A percentile compares a stretch with the other conserved stretches of the same genome.
Conservation (phyloP, 306 rosid species). For the Rosa persica region DNA sequence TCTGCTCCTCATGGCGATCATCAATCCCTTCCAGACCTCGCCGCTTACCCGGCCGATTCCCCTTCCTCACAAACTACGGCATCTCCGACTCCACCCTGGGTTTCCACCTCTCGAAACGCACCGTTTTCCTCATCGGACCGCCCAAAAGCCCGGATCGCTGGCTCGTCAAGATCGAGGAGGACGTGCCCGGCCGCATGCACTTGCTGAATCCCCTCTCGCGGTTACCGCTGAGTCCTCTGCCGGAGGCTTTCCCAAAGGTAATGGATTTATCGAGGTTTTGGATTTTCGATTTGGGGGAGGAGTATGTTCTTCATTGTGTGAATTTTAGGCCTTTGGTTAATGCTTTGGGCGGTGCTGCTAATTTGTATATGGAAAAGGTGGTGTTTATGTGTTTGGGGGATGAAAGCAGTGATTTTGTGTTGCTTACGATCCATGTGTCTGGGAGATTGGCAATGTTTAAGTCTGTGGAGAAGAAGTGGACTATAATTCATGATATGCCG, state of each 20-base stretch:
- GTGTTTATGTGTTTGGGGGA: conserved; percentile 40
- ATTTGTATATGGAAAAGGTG: conserved; percentile 69
- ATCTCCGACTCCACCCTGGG: conserved; percentile 36
- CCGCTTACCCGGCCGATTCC: conserved; percentile 36
- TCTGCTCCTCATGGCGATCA: conserved; percentile 63
- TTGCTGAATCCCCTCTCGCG: conserved; percentile 50
- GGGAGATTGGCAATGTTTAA: conserved; percentile 64
- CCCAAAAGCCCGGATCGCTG: conserved; percentile 30
- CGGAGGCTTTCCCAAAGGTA: conserved; percentile 31
- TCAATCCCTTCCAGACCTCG: conserved; percentile 34
- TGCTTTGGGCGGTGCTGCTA: conserved; percentile 29
- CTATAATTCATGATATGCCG: conserved; percentile 53
- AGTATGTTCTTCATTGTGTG: conserved; percentile 41
- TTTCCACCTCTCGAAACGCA: conserved; percentile 52
- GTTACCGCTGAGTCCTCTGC: conserved; percentile 25
- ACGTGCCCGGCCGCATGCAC: conserved; percentile 19
- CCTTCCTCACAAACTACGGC: conserved; percentile 49
- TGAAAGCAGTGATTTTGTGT: conserved; percentile 28
- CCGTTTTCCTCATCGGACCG: conserved; percentile 31
- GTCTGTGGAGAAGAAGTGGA: conserved; percentile 60
- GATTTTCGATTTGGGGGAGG: conserved; percentile 47
- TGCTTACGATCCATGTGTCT: conserved; percentile 78
- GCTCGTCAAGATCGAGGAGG: conserved; percentile 49
- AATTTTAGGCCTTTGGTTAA: conserved; percentile 28
- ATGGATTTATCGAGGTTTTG: conserved; percentile 37